Conservation (phyloP, 2,329 filamentous ascomycete species). For the Fusarium tanahbumbuense region DNA sequence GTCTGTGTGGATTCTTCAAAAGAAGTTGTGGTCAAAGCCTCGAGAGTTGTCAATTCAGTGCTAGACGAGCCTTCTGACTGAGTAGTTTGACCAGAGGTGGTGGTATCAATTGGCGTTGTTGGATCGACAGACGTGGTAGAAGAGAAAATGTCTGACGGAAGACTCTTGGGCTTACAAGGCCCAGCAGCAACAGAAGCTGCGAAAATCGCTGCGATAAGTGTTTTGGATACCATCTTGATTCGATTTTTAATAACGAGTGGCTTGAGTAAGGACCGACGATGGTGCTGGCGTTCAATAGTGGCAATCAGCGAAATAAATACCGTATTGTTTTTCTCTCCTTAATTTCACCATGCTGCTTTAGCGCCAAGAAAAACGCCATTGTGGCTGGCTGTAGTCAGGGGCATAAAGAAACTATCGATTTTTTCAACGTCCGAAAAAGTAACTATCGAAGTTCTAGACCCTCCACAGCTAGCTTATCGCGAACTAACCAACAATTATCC, state of each 20-base stretch:
- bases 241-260: background rate
- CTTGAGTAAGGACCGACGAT: background rate
- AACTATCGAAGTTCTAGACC: constrained; percentile 1
- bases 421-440: background rate
- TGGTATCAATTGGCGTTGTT: background rate
- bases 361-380: background rate
- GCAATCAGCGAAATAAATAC: background rate
- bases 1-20: background rate
- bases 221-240: background rate
- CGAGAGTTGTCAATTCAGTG: too few species aligned
- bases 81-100: background rate
- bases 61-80: background rate
- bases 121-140: background rate
- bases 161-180: constrained; percentile 7
- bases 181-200: constrained; percentile 3
- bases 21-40: background rate
- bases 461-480: background rate
- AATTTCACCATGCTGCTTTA: background rate
- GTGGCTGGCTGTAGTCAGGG: constrained; percentile 12
- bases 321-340: background rate
- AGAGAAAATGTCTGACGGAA: background rate
- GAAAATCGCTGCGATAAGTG: background rate
- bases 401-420: constrained; percentile 1
- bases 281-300: background rate
- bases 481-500: background rate